Base-by-base conservation (phyloP, 1,284 basidiomycete species). In the Moniliella sp. region DNA sequence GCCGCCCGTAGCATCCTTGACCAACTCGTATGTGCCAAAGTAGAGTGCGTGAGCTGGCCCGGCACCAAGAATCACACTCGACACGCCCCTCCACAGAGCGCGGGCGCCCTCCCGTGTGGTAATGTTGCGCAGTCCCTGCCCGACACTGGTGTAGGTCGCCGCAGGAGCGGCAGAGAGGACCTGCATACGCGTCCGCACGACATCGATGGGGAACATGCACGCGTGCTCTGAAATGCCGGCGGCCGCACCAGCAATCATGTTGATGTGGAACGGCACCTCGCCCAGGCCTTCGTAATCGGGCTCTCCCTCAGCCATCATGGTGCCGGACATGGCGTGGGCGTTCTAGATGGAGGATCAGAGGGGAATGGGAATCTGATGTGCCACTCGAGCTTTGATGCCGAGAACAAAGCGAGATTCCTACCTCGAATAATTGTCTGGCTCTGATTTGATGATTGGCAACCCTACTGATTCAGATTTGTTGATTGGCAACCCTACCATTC, bases 161-260 rank as follows among this genome's bases (percentile, higher is more conserved):
- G 77, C 73, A 4, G 78, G 75, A 5, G 78, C 76, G 2, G 79
- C 68, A 8, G 62, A 56, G 25, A 94, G 78, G 27, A 99, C 81
- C 67, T 99, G 88, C 88, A 99, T 99, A 52, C 91, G 81, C 25
- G 91, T 97, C 69, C 97, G 94, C 62, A 99, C 93, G 52, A 81
- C 84, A 65, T 99, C 91, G 42, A 97, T 69, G 3, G 91, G 91
- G 61, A 82, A 99, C 78, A 99, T 97, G 58, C 91, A 82, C 15
- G 86, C 81, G 65, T 99, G 91, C 63, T 99, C 91, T 34, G 83
- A 84, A 50, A 99, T 97, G 40, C 91, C 91, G 47, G 91, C 88
- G 61, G 97, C 66, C 29, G 84, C 84, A 36, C 91, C 91, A 15
- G 91, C 91, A 53, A 83, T 66, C 91, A 97, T 97, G 65, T 86